These are phyloP conservation scores for Termitomyces sp. DNA, from an alignment of 768 basidiomycete genomes.

Conservation along the genomic window DNA sequence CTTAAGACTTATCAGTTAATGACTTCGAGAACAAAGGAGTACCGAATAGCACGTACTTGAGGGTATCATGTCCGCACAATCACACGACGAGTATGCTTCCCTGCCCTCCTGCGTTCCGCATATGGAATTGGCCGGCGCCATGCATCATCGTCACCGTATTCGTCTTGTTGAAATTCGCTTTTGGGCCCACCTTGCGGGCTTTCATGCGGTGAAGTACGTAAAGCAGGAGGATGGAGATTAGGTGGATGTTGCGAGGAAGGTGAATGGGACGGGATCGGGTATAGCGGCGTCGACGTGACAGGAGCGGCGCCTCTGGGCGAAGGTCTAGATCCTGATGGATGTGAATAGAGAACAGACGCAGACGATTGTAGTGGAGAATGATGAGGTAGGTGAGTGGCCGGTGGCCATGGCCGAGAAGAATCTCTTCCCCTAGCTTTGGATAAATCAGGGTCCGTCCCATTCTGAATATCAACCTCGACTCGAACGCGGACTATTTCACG, in stretches of 20 bases:
- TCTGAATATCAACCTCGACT: constrained; percentile 60
- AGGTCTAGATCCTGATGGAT: constrained; percentile 31
- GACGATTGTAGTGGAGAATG: constrained; percentile 34
- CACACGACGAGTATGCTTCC: constrained; percentile 76
- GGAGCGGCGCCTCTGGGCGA: constrained; percentile 29
- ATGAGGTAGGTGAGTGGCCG: constrained; percentile 23
- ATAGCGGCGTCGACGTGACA: constrained; percentile 32
- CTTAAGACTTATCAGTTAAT: constrained; percentile 10
- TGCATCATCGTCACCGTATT: constrained; percentile 62
- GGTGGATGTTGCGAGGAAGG: constrained; percentile 26
- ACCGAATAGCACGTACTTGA: constrained; percentile 13
- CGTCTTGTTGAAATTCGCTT: constrained; percentile 40
- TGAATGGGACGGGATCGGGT: constrained; percentile 29
- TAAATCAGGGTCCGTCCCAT: constrained; percentile 29
- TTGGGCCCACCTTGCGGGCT: constrained; percentile 33
- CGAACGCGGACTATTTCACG: constrained; percentile 75
- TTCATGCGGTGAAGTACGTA: constrained; percentile 49
- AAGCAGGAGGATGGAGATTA: constrained; percentile 32
- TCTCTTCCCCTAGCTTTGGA: constrained; percentile 22
- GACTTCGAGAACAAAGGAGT: background rate
- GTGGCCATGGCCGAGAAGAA: constrained; percentile 23
- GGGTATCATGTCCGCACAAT: constrained; percentile 47
- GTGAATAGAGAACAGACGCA: constrained; percentile 29
- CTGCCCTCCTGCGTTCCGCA: constrained; percentile 70
- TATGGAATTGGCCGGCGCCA: constrained; percentile 75